Evolutionary conservation across 176 grass and related monocot species (phyloP), one percentile per base, ranked within the genome.

Genomic region (Ananas comosus): DNA sequence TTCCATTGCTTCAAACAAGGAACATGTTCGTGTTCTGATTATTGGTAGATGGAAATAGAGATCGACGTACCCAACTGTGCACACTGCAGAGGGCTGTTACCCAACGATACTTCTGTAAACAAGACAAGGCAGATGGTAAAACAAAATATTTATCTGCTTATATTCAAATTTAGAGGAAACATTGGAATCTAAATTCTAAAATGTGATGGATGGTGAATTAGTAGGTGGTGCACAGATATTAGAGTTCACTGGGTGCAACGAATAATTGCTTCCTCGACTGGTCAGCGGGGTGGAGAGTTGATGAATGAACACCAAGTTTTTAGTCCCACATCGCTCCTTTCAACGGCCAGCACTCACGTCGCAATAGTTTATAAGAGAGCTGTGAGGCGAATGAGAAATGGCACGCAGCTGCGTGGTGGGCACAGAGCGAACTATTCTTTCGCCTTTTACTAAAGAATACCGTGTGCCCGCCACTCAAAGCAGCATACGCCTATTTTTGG

Each of bases 1-100:
- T 83, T 83, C 23, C 81, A 83, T 68, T 77, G 33, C 48, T 83
- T 78, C 21, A 64, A 73, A 27, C 48, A 72, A 67, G 75, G 75
- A 13, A 16, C 64, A 50, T 78, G 74, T 67, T 74, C 65, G 47
- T 83, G 75, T 69, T 83, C 70, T 64, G 81, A 83, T 79, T 83
- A 74, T 68, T 70, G 70, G 75, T 70, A 25, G 33, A 42, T 7
- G 33, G 33, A 42, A 42, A 7, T 7, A 6, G 33, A 42, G 33
- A 42, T 42, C 33, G 0, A 0, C 33, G 5, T 42, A 6, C 33
- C 33, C 33, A 42, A 42, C 33, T 42, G 4, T 7, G 33, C 33
- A 42, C 33, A 42, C 33, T 42, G 33, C 33, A 7, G 33, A 42
- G 33, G 33, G 33, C 33, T 42, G 33, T 42, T 7, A 42, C 33